Percentiles rank a stretch among this genome's conserved stretches.
Evolutionary conservation across 371 early-diverging fungal genomes (phyloP).

Genomic region (Actinomortierella wolfii): DNA sequence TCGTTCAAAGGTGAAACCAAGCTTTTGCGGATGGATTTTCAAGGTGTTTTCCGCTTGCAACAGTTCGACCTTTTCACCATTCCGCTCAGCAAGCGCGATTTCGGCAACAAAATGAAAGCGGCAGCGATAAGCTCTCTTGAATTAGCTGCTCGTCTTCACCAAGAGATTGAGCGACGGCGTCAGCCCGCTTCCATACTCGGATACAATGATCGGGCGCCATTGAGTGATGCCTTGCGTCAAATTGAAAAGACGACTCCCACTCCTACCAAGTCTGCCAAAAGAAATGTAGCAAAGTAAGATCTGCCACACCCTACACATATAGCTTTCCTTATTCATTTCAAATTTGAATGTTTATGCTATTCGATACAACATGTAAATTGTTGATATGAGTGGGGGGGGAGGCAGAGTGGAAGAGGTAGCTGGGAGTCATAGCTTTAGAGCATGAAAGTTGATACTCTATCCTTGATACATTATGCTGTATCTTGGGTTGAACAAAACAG

Average conservation of each 20-base stretch:
- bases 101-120: conserved; percentile 14
- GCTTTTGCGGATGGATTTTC: conserved; percentile 15
- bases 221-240: not conserved
- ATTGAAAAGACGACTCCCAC: conserved; percentile 4
- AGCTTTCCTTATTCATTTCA: too few relatives aligned
- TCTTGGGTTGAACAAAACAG: too few relatives aligned
- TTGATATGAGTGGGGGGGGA: too few relatives aligned
- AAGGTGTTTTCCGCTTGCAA: conserved; percentile 7
- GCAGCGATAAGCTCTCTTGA: conserved; percentile 10
- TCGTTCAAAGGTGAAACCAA: conserved; percentile 23
- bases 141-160: conserved; percentile 11
- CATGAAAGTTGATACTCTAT: too few relatives aligned
- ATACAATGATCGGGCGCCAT: conserved; percentile 5
- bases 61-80: conserved; percentile 16
- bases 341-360: too few relatives aligned
- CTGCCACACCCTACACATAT: too few relatives aligned
- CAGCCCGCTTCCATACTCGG: conserved; percentile 3
- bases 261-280: too few relatives aligned
- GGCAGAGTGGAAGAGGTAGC: too few relatives aligned
- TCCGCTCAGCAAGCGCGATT: conserved; percentile 13
- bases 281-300: too few relatives aligned
- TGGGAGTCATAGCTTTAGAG: too few relatives aligned
- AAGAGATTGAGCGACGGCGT: conserved; percentile 5
- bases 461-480: too few relatives aligned
- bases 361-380: too few relatives aligned